Evolutionary conservation across 2,329 filamentous ascomycete genomes (phyloP).

Genomic region (Aspergillus aculeatus): DNA sequence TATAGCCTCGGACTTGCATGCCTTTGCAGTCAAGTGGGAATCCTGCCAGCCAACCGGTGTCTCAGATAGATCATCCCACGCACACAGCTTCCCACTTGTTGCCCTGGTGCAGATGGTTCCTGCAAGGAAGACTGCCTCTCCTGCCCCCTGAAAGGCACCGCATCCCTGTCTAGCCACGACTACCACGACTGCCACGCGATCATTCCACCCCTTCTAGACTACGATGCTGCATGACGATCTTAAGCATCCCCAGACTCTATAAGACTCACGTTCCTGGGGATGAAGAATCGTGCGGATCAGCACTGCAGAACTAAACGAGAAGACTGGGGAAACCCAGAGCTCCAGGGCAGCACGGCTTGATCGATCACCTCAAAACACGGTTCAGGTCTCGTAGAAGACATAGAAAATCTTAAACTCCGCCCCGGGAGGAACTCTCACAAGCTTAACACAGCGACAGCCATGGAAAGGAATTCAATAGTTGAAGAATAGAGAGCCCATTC

Average conservation of each 20-base stretch:
- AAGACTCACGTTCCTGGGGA: background rate
- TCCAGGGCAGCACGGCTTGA: background rate
- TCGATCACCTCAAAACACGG: background rate
- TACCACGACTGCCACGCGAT: background rate
- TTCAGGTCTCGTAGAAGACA: too few relatives aligned
- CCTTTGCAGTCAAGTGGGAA: background rate
- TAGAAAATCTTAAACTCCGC: too few relatives aligned
- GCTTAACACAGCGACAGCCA: background rate
- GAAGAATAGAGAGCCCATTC: background rate
- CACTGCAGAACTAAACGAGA: background rate
- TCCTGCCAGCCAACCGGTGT: background rate
- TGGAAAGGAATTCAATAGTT: background rate
- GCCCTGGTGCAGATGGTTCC: background rate
- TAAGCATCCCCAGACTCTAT: background rate
- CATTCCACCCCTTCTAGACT: background rate
- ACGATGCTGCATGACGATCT: background rate
- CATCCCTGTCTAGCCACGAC: background rate
- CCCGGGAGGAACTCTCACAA: too few relatives aligned
- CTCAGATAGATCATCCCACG: background rate
- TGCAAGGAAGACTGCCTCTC: background rate
- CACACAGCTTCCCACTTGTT: background rate
- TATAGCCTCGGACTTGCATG: background rate
- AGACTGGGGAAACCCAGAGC: background rate
- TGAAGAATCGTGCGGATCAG: background rate
- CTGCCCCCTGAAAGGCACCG: background rate